A percentile compares a stretch with the other conserved stretches of the same genome.
phyloP scores from a whole-genome alignment of 202 grass and related monocot genomes.

The Setaria viridis region DNA sequence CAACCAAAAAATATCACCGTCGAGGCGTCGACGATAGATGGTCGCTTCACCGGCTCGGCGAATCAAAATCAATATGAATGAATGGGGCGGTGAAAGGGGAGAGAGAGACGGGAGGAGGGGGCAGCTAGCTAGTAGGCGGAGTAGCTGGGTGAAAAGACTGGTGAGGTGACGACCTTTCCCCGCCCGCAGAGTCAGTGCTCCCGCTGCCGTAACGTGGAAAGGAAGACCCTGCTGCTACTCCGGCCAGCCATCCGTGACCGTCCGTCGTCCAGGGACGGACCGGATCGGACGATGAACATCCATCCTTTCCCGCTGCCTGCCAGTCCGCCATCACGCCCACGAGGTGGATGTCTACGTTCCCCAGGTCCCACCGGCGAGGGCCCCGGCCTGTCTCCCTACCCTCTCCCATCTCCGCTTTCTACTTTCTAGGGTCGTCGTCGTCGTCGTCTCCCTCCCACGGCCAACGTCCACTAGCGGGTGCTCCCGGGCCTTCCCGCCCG shows the following conservation, averaged over 20 bases:
- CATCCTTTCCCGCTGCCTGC: not conserved
- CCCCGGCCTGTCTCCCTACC: not conserved
- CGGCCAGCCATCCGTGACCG: no score
- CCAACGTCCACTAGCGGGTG: no score
- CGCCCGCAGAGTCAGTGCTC: not conserved
- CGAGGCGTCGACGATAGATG: not conserved
- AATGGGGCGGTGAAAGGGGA: no score
- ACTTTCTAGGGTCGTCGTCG: no score
- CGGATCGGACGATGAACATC: not conserved
- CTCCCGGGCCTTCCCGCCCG: not conserved
- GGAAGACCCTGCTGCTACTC: no score
- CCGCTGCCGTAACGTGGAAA: conserved; percentile 21
- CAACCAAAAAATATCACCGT: not conserved
- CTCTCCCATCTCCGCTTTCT: no score
- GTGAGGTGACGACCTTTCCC: conserved; percentile 50
- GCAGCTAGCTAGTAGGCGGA: not conserved
- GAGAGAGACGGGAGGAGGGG: not conserved
- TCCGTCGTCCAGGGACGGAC: no score
- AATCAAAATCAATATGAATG: not conserved
- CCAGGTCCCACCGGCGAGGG: conserved; percentile 12
- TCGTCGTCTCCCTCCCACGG: not conserved
- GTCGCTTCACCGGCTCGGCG: no score
- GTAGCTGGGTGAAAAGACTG: conserved; percentile 49
- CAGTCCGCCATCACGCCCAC: conserved; percentile 68
- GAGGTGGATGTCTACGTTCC: conserved; percentile 70